Conservation (phyloP, 2,329 filamentous ascomycete species). For the Paraphoma chrysanthemicola region DNA sequence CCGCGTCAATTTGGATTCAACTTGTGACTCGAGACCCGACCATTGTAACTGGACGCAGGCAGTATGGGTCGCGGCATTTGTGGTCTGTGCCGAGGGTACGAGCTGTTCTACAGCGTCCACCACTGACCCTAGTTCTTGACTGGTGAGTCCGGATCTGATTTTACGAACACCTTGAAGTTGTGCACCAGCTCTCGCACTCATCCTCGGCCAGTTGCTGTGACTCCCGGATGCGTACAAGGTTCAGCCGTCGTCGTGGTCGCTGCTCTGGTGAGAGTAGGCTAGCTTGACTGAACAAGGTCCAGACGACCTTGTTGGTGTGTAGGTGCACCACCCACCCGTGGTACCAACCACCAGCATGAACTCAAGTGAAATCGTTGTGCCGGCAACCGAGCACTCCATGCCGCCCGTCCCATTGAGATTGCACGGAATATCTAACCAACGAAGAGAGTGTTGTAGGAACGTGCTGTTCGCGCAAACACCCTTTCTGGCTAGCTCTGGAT, state of each 20-base stretch:
- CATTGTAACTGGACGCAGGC: too few relatives aligned
- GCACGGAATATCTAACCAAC: too few relatives aligned
- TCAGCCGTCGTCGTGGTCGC: background rate
- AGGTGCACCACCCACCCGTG: background rate
- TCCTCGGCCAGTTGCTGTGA: background rate
- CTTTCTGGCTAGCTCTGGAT: too few relatives aligned
- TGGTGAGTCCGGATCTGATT: too few relatives aligned
- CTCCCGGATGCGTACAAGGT: background rate
- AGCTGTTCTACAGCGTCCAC: too few relatives aligned
- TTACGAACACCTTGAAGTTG: too few relatives aligned
- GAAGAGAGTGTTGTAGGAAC: too few relatives aligned
- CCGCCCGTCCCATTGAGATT: too few relatives aligned
- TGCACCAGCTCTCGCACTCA: background rate
- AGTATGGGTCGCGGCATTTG: too few relatives aligned
- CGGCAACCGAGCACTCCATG: background rate
- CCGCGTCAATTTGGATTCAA: background rate
- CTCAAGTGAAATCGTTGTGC: background rate
- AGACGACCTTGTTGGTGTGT: background rate
- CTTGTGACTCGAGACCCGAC: background rate
- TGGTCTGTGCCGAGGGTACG: too few relatives aligned
- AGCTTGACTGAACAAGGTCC: background rate
- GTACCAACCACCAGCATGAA: background rate
- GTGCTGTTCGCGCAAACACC: too few relatives aligned
- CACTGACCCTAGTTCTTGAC: too few relatives aligned
- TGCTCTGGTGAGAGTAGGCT: background rate